phyloP scores from a whole-genome alignment of 2,329 filamentous ascomycete genomes.

The Beauveria rudraprayagi region DNA sequence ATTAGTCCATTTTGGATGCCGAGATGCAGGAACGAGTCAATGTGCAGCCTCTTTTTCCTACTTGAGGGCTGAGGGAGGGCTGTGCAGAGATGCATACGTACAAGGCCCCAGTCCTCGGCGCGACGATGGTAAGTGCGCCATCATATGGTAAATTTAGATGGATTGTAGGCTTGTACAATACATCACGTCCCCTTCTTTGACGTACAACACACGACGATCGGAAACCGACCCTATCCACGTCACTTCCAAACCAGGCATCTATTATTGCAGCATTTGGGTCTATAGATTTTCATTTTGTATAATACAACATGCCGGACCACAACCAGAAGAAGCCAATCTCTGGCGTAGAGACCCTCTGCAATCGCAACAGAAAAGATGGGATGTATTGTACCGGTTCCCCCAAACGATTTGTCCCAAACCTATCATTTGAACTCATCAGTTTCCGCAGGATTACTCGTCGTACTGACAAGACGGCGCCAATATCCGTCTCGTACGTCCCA shows the following conservation, averaged over 20 bases:
- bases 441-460: neutral
- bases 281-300: conserved; percentile 21
- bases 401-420: neutral
- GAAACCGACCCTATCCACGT: neutral
- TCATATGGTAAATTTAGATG: neutral
- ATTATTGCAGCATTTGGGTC: conserved; percentile 17
- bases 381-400: neutral
- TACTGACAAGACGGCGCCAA: neutral
- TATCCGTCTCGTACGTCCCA: neutral
- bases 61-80: neutral
- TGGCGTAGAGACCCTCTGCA: neutral
- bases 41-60: neutral
- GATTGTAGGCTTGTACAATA: neutral
- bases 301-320: conserved; percentile 21
- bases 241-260: conserved; percentile 14
- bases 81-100: neutral
- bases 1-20: neutral
- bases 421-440: neutral
- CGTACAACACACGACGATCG: neutral
- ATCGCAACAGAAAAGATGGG: neutral
- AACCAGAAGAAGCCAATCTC: neutral
- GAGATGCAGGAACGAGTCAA: neutral
- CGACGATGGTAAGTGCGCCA: neutral
- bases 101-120: neutral
- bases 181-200: too few species aligned